These are phyloP conservation scores for Paramecium pentaurelia DNA, from an alignment of 73 alveolate genomes.

Conservation along the genomic window DNA sequence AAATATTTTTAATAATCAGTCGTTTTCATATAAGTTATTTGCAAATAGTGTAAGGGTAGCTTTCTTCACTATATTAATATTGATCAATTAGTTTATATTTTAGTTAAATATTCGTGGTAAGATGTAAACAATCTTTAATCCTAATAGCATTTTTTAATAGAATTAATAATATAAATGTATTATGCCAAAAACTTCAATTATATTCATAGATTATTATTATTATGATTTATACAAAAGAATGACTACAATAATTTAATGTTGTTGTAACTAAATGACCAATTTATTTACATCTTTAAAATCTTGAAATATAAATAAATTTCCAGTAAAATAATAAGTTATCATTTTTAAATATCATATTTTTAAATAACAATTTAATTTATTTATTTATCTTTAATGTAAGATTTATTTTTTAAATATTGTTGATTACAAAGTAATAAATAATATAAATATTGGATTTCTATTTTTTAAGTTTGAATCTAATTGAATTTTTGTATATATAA, in stretches of 20 bases:
- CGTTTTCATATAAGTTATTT: neutral
- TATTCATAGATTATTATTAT: neutral
- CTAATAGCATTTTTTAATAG: neutral
- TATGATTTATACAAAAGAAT: neutral
- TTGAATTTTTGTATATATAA: neutral
- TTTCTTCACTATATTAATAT: neutral
- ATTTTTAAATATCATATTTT: neutral
- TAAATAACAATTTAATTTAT: no score
- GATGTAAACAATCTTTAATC: neutral
- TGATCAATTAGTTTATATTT: neutral
- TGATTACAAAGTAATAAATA: neutral
- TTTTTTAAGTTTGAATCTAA: neutral
- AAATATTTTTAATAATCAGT: neutral
- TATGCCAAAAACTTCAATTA: neutral
- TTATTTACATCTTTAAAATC: no score
- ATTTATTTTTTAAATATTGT: no score
- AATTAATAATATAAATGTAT: neutral
- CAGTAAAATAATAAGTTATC: no score
- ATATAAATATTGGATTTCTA: no score
- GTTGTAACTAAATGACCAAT: neutral
- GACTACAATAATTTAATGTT: neutral
- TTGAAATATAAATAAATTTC: no score
- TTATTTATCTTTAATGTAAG: neutral
- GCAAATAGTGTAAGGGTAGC: neutral
- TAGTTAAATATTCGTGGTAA: neutral